phyloP scores from a whole-genome alignment of 768 basidiomycete genomes.

The Tubosaeta sp. region DNA sequence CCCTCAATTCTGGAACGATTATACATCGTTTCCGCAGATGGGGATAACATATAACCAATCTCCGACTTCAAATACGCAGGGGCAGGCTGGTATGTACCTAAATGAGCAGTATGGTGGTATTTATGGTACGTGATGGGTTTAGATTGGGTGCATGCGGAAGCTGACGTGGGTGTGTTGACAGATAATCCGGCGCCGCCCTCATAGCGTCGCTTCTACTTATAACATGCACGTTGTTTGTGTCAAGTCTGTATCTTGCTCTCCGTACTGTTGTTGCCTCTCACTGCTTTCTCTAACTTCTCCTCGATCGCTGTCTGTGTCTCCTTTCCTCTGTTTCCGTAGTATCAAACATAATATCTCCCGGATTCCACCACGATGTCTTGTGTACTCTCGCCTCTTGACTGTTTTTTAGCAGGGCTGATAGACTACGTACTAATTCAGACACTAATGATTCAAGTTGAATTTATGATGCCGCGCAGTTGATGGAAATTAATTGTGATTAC shows the following conservation, averaged over 20 bases:
- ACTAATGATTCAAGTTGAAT: too few relatives aligned
- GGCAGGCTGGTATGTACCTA: constrained; percentile 23
- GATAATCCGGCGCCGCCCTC: constrained; percentile 8
- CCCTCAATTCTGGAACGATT: constrained; percentile 56
- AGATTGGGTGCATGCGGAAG: background rate
- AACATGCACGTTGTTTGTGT: background rate
- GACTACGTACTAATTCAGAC: background rate
- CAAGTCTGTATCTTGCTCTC: background rate
- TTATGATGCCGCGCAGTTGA: too few relatives aligned
- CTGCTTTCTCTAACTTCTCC: too few relatives aligned
- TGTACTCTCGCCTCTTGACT: background rate
- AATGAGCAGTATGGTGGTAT: constrained; percentile 18
- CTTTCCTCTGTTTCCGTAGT: background rate
- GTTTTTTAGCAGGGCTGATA: background rate
- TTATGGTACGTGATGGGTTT: constrained; percentile 23
- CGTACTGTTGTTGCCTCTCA: background rate
- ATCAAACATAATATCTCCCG: background rate
- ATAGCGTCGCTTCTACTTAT: background rate
- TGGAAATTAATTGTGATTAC: background rate
- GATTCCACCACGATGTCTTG: background rate
- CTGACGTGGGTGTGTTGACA: constrained; percentile 4
- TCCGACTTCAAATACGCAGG: constrained; percentile 8
- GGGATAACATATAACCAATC: constrained; percentile 36
- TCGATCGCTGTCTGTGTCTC: too few relatives aligned
- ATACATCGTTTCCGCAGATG: constrained; percentile 48